Evolutionary conservation across 2,329 filamentous ascomycete species (phyloP).

Genomic region (Hypoxylon sp.): DNA sequence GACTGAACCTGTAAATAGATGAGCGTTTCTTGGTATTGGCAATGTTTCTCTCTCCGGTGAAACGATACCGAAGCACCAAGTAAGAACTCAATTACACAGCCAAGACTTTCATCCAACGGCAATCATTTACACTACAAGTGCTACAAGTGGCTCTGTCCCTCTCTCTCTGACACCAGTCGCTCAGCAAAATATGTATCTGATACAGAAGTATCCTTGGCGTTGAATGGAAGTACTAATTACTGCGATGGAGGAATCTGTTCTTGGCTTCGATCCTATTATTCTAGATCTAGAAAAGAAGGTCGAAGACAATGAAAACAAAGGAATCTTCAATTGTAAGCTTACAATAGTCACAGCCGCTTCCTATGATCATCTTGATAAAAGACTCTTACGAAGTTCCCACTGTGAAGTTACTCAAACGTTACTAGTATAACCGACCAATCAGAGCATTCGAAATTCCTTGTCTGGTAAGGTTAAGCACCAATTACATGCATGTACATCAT

Average conservation of each 20-base stretch:
- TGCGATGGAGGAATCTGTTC: conserved; percentile 15
- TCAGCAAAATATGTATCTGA: conserved; percentile 30
- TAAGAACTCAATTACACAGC: conserved; percentile 40
- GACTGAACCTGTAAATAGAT: conserved; percentile 43
- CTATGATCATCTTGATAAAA: background rate
- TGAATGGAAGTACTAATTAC: conserved; percentile 28
- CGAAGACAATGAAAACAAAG: conserved; percentile 14
- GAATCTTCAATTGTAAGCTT: conserved; percentile 24
- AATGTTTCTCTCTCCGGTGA: conserved; percentile 39
- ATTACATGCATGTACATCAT: conserved; percentile 17
- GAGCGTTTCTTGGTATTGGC: conserved; percentile 48
- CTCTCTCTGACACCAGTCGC: conserved; percentile 22
- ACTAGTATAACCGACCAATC: conserved; percentile 25
- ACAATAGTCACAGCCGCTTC: conserved; percentile 18
- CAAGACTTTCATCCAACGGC: conserved; percentile 39
- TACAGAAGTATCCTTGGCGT: conserved; percentile 36
- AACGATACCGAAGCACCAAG: conserved; percentile 37
- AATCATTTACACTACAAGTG: conserved; percentile 33
- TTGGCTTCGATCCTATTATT: conserved; percentile 26
- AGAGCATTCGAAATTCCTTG: conserved; percentile 11
- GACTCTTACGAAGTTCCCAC: conserved; percentile 8
- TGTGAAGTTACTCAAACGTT: conserved; percentile 4
- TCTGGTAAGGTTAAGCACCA: conserved; percentile 21
- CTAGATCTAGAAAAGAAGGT: conserved; percentile 36
- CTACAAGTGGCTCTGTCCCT: conserved; percentile 14